Base-by-base conservation (phyloP, 2,329 filamentous ascomycete genomes). In the Massarina eburnea region DNA sequence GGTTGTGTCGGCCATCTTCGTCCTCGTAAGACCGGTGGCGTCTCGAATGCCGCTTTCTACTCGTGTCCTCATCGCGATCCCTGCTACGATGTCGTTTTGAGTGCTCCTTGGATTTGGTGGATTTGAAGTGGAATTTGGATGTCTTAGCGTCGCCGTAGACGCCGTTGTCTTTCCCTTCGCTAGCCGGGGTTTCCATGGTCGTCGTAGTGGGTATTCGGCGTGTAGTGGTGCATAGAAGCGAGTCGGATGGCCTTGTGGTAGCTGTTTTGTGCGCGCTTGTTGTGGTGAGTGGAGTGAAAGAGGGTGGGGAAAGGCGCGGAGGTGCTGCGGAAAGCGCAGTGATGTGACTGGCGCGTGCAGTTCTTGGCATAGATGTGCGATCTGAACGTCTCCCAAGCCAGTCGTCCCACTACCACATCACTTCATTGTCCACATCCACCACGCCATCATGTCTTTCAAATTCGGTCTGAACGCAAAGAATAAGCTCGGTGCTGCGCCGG, bases 391-490 rank as follows among this genome's bases (percentile, higher is more conserved):
- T 26, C 24, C 7, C 10, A 26, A 5, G 12, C 27, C 6, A 14
- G 27, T n/a, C n/a, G n/a, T n/a, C n/a, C n/a, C n/a, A n/a, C 7
- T 33, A 21, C 32, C 17, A 17, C 27, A 27, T 21, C 32, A 29
- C 37, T 12, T 2, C 38, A 14, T 18, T 15, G 17, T 21, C 15
- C 15, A 17, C n/a, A n/a, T 34, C 36, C 20, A 41, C 43, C 29
- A 36, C 57, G 41, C 29, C 55, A 59, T 30, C 50, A 70, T 70
- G 68, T 62, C 67, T 14, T 71, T 81, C 41, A 76, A 76, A 17
- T 80, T 78, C 55, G 84, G 84, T 40, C 75, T 88, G 30, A 86
- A 80, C 59, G 56, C 83, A 35, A 70, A 77, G 39, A 85, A 83
- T 61, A 88, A 85, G 66, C 36, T 52, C 9, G 34, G 51, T 10